Conservation (phyloP, 495 filamentous ascomycete genomes). For the Penicillium cinerascens region DNA sequence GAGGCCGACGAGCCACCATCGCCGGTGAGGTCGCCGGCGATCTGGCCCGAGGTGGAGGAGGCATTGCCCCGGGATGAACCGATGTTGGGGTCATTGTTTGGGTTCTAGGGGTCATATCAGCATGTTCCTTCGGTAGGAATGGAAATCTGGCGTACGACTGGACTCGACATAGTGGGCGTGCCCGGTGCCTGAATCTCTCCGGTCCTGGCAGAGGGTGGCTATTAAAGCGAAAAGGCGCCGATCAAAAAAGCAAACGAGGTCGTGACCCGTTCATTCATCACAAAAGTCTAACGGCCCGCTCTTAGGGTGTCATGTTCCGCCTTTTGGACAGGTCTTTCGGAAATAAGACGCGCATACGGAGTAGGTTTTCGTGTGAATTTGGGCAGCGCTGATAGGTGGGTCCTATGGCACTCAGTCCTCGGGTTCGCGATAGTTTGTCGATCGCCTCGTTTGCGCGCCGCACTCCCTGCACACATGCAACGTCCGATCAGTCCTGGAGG, state of each 20-base stretch:
- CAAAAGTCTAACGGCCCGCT: constrained; percentile 14
- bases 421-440: constrained; percentile 21
- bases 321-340: constrained; percentile 34
- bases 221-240: background rate
- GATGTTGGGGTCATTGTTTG: constrained; percentile 41
- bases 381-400: constrained; percentile 17
- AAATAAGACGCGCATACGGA: constrained; percentile 7
- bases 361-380: constrained; percentile 7
- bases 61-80: constrained; percentile 44
- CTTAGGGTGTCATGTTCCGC: constrained; percentile 8
- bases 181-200: background rate
- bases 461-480: background rate
- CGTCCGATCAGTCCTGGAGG: background rate
- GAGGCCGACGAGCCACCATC: constrained; percentile 40
- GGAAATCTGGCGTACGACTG: constrained; percentile 5
- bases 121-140: background rate
- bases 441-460: constrained; percentile 20
- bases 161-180: constrained; percentile 9
- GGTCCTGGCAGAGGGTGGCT: background rate
- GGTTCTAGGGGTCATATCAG: constrained; percentile 23
- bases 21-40: constrained; percentile 28
- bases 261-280: constrained; percentile 10
- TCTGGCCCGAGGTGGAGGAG: constrained; percentile 34
- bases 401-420: constrained; percentile 14
- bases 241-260: background rate